These are phyloP conservation scores for Brasilioporus rufonigricans DNA, from an alignment of 768 basidiomycete species.

Conservation along the genomic window DNA sequence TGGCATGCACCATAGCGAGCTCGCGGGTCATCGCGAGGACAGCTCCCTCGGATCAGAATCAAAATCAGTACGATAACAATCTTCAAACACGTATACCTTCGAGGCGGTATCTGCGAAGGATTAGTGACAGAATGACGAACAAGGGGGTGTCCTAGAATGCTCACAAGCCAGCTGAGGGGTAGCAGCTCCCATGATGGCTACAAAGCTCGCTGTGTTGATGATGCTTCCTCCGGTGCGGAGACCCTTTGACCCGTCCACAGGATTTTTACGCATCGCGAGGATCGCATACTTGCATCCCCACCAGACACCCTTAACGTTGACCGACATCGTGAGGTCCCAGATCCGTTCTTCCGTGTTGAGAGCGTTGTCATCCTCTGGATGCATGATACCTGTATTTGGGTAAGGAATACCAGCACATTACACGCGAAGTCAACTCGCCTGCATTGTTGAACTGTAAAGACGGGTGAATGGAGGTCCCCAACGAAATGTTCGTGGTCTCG, in stretches of 20 bases:
- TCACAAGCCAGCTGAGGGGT: conserved; percentile 97
- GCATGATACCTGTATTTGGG: conserved; percentile 83
- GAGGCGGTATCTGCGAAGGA: conserved; percentile 79
- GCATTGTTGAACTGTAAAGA: conserved; percentile 85
- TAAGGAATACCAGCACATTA: neutral
- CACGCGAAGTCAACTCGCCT: conserved; percentile 39
- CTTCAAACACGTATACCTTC: conserved; percentile 54
- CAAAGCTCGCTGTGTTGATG: conserved; percentile 98
- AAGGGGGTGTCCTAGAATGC: neutral
- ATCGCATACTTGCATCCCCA: conserved; percentile 99
- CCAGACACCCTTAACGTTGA: conserved; percentile 99
- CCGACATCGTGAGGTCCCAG: conserved; percentile 91
- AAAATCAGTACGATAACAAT: conserved; percentile 5
- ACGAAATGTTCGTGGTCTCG: conserved; percentile 15
- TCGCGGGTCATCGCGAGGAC: conserved; percentile 99
- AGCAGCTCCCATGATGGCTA: conserved; percentile 92
- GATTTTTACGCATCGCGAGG: conserved; percentile 92
- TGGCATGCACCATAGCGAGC: conserved; percentile 95
- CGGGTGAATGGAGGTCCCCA: neutral
- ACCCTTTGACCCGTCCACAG: conserved; percentile 75
- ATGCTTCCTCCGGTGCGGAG: conserved; percentile 85
- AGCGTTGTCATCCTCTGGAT: conserved; percentile 90
- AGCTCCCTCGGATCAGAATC: conserved; percentile 58
- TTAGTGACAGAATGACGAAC: neutral
- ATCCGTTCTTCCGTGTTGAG: conserved; percentile 95